Evolutionary conservation across 805 yeast species (phyloP), one percentile per base, ranked within the genome.

Genomic region (Hanseniaspora clermontiae): DNA sequence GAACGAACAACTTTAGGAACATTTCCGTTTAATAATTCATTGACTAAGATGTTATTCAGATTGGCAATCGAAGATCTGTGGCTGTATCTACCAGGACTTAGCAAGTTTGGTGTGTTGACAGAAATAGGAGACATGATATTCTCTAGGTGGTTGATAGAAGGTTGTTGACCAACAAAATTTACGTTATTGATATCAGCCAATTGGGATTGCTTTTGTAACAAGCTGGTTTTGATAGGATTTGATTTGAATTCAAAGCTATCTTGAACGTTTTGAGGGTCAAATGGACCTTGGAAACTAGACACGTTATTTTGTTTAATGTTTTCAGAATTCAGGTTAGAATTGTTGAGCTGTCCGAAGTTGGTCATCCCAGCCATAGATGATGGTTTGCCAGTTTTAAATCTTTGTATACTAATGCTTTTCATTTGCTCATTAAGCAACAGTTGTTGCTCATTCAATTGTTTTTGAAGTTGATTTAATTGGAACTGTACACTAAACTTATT

Each of bases 381-480:
- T 40, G 43, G 4, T 5, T 12, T 14, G 12, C 10, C 17, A 32
- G 24, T n/a, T 9, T 46, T 46, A 5, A 32, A 31, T 43, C 45
- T 42, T 15, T 51, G 34, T 8, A 43, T 43, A 12, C 45, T 52
- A 8, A 45, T 45, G 19, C 32, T 45, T 14, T 38, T 37, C 43
- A 52, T 52, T 27, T 52, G 56, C 9, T 45, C 51, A 38, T 52
- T 52, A 17, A 52, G 42, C 27, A 40, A 27, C 6, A 19, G 2
- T 12, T 52, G 56, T n/a, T 52, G 56, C 7, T 45, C 39, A 5
- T 52, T 37, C 14, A 52, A 20, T 42, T 52, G 56, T 15, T 39
- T 46, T 24, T 52, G 56, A 34, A 52, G 42, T 17, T 40, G 46
- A n/a, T 42, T 46, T 9, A 52, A 31, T 45, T 52, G 40, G 11